A percentile compares a stretch with the other conserved stretches of the same genome.
These are phyloP conservation scores for Colletotrichum sidae DNA, from an alignment of 2,329 filamentous ascomycete genomes.

Conservation along the genomic window DNA sequence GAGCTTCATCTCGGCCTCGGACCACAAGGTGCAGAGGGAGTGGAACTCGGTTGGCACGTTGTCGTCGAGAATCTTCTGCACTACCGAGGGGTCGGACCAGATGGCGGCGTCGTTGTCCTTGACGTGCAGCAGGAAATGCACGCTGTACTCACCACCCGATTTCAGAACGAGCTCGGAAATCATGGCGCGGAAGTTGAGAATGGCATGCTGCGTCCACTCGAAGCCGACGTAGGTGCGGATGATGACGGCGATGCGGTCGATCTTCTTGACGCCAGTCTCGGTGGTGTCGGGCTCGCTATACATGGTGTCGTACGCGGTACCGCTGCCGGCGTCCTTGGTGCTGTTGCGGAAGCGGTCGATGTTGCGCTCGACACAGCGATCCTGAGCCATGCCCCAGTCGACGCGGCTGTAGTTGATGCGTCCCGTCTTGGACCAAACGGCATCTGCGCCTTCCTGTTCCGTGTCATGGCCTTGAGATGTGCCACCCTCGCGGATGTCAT, in stretches of 20 bases:
- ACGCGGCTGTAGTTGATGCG: conserved; percentile 67
- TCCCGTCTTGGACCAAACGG: conserved; percentile 65
- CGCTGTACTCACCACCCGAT: conserved; percentile 83
- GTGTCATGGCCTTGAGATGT: conserved; percentile 77
- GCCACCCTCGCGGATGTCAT: conserved; percentile 78
- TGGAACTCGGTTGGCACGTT: conserved; percentile 80
- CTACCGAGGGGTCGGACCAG: conserved; percentile 82
- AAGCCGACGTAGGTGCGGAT: conserved; percentile 86
- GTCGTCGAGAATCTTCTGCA: conserved; percentile 76
- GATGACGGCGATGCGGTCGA: conserved; percentile 77
- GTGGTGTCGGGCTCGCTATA: conserved; percentile 24
- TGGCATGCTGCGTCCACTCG: conserved; percentile 79
- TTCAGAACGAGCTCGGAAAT: conserved; percentile 81
- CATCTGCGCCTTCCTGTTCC: conserved; percentile 74
- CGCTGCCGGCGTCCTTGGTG: conserved; percentile 44
- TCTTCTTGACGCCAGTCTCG: conserved; percentile 50
- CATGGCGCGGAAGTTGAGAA: conserved; percentile 85
- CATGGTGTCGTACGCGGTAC: conserved; percentile 7
- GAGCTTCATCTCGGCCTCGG: conserved; percentile 83
- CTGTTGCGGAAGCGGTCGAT: conserved; percentile 67
- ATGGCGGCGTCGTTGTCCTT: conserved; percentile 83
- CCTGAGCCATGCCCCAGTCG: conserved; percentile 67
- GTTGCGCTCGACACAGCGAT: conserved; percentile 69
- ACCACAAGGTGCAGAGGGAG: conserved; percentile 85
- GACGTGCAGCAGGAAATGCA: conserved; percentile 88